Evolutionary conservation across 2,329 filamentous ascomycete species (phyloP), one percentile per base, ranked within the genome.

Genomic region (Penicillium sclerotigenum): DNA sequence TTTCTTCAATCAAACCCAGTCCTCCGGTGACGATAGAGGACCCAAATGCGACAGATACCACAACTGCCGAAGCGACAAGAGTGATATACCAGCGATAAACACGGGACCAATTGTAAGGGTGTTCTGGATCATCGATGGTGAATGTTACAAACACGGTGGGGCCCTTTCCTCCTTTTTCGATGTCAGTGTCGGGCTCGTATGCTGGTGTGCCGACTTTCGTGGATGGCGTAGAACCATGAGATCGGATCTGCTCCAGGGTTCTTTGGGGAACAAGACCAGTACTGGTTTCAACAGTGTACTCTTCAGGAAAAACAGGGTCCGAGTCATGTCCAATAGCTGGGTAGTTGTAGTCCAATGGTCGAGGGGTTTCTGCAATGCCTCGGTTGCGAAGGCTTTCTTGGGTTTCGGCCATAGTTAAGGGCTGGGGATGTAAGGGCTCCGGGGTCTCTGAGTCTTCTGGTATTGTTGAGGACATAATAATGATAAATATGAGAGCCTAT

Each of bases 61-160:
- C 88, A 2, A 86, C 87, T 2, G 80, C 22, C 1, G 90, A 89
- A 0, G 93, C 89, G 18, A 89, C 84, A 83, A 93, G 88, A n/a
- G 90, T 95, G 69, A 84, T 86, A 66, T 85, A 88, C 88, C 89
- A 91, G 72, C 90, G 91, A 72, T 79, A 87, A 1, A 74, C 74
- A 68, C 87, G 88, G 53, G 80, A 83, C 88, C 88, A 92, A 70
- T 91, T 92, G 78, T 91, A 89, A 0, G 89, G 89, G 66, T 92
- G 90, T 58, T 84, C 86, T 0, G 83, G 81, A 69, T 91, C 89
- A 51, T 83, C 75, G 2, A 85, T 80, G 2, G 79, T 81, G 65
- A 91, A 95, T 0, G 85, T 87, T 20, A 88, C 84, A 16, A 66
- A 70, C 24, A 68, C 62, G 1, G 47, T 49, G 1, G 56, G n/a